These are phyloP conservation scores for Aspergillus ruber DNA, from an alignment of 2,329 filamentous ascomycete genomes.

Conservation along the genomic window DNA sequence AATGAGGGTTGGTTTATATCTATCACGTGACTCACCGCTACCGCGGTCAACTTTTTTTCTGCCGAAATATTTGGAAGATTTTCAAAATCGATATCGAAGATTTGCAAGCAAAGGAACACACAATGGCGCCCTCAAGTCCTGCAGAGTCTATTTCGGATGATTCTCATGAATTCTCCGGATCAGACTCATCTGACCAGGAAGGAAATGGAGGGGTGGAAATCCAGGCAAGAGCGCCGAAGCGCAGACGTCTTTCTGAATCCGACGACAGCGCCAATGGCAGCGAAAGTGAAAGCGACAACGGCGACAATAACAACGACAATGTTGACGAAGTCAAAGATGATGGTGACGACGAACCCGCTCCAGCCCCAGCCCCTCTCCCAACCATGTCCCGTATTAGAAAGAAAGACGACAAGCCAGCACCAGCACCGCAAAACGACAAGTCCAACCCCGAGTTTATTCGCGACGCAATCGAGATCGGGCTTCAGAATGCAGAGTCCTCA, in stretches of 20 bases:
- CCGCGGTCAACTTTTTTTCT: constrained; percentile 30
- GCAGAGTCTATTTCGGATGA: constrained; percentile 19
- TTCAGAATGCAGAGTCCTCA: constrained; percentile 45
- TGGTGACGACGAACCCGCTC: constrained; percentile 3
- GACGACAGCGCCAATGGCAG: background rate
- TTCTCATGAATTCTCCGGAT: constrained; percentile 9
- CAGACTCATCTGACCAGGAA: constrained; percentile 11
- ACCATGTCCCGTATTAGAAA: constrained; percentile 38
- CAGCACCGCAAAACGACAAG: constrained; percentile 8
- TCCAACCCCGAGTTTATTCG: constrained; percentile 33
- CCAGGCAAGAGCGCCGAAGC: constrained; percentile 30
- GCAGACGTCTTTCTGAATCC: constrained; percentile 34
- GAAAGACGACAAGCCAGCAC: constrained; percentile 21
- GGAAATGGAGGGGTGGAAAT: constrained; percentile 14
- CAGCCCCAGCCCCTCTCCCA: constrained; percentile 29
- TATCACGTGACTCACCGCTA: constrained; percentile 18
- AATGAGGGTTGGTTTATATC: background rate
- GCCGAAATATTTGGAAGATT: constrained; percentile 22
- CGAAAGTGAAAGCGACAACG: background rate
- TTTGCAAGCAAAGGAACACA: constrained; percentile 3
- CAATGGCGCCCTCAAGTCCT: constrained; percentile 23
- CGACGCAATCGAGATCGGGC: constrained; percentile 35
- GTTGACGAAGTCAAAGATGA: background rate
- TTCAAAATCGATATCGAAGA: constrained; percentile 14
- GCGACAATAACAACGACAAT: background rate